phyloP scores from a whole-genome alignment of 768 basidiomycete species.

The Suillus ampliporus region DNA sequence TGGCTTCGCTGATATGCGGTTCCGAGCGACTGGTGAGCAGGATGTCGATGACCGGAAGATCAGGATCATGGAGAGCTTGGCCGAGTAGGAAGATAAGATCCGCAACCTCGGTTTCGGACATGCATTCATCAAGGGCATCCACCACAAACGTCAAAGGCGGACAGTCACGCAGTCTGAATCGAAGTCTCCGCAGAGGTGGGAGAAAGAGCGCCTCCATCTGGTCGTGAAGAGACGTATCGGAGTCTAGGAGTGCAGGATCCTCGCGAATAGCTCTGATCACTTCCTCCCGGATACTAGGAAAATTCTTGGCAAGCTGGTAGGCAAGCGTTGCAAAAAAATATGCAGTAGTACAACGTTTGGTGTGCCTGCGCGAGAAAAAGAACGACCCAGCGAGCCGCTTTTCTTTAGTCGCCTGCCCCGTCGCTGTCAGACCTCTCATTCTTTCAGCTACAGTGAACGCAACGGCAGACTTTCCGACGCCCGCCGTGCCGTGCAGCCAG shows the following conservation, averaged over 20 bases:
- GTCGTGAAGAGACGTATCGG: not conserved
- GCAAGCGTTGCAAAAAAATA: not conserved
- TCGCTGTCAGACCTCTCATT: not conserved
- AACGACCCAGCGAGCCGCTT: not conserved
- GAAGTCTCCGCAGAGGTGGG: not conserved
- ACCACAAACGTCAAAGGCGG: not conserved
- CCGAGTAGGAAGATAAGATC: not conserved
- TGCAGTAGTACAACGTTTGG: not conserved
- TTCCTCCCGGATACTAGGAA: not conserved
- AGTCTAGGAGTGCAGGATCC: not conserved
- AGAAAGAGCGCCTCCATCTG: not conserved
- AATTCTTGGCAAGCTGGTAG: not conserved
- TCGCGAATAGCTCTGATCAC: not conserved
- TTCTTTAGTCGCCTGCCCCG: not conserved
- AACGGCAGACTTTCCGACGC: constrained; percentile 2
- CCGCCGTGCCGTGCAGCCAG: not conserved
- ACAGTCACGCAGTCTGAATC: not conserved
- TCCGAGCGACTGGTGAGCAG: not conserved
- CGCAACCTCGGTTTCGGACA: not conserved
- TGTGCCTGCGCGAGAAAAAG: not conserved
- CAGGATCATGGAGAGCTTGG: not conserved
- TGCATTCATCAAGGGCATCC: not conserved
- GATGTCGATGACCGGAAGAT: not conserved
- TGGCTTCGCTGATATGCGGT: not conserved
- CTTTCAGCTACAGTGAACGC: constrained; percentile 1